Evolutionary conservation across 495 filamentous ascomycete species (phyloP).

Genomic region (Aspergillus bridgeri): DNA sequence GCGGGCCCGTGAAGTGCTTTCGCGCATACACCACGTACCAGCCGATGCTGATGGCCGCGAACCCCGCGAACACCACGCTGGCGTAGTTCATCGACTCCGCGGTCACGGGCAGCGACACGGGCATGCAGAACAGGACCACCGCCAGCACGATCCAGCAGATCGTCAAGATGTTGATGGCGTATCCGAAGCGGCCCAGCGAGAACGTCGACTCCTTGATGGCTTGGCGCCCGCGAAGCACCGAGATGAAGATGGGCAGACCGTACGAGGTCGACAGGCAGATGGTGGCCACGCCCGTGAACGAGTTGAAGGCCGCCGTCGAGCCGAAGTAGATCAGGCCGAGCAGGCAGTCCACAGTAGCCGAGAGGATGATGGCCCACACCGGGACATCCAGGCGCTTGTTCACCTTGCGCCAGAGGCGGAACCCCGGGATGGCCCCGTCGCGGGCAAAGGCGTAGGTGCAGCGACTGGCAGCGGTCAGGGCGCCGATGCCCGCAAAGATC

Average conservation of each 20-base stretch:
- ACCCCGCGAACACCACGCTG: conserved; percentile 60
- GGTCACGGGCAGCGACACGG: conserved; percentile 47
- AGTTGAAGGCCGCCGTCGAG: conserved; percentile 59
- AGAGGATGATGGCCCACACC: conserved; percentile 55
- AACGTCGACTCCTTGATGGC: conserved; percentile 45
- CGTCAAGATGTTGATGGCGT: conserved; percentile 48
- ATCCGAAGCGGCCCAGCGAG: conserved; percentile 51
- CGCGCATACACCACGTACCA: conserved; percentile 72
- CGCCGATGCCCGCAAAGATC: conserved; percentile 65
- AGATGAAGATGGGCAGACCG: conserved; percentile 60
- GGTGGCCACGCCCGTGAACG: conserved; percentile 63
- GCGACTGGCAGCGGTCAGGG: conserved; percentile 70
- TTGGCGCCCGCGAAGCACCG: conserved; percentile 46
- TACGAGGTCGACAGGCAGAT: conserved; percentile 63
- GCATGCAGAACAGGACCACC: conserved; percentile 55
- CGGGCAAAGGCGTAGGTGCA: conserved; percentile 76
- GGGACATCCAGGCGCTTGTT: conserved; percentile 55
- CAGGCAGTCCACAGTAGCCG: conserved; percentile 50
- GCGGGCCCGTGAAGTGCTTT: conserved; percentile 67
- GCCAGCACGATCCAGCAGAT: conserved; percentile 51
- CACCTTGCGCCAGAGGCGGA: conserved; percentile 58
- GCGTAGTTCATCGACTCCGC: conserved; percentile 57
- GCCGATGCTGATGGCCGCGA: conserved; percentile 49
- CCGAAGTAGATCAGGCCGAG: conserved; percentile 64
- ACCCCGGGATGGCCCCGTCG: conserved; percentile 64